These are phyloP conservation scores for Ascochyta pisi DNA, from an alignment of 2,329 filamentous ascomycete species.

Conservation along the genomic window DNA sequence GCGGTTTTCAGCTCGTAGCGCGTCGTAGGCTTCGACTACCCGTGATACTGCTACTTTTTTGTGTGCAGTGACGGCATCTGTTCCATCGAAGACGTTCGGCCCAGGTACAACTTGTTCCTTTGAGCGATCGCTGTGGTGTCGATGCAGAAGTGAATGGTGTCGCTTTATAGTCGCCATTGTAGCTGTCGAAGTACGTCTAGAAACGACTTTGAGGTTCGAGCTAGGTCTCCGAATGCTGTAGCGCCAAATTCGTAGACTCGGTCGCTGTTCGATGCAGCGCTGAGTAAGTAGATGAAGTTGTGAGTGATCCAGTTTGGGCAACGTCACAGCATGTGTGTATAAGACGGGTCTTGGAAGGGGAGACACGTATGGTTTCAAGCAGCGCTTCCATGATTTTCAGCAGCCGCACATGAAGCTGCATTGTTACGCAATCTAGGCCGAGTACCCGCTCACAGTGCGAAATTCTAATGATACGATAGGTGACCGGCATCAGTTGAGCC, in stretches of 20 bases:
- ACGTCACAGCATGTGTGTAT: slow-evolving; percentile 12
- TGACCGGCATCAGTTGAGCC: slow-evolving; percentile 16
- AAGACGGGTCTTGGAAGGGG: slow-evolving; percentile 2
- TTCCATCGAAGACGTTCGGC: slow-evolving; percentile 13
- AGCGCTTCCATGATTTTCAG: slow-evolving; percentile 13
- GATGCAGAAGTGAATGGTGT: slow-evolving; percentile 18
- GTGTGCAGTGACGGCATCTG: slow-evolving; percentile 11
- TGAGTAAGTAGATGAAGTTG: slow-evolving; percentile 18
- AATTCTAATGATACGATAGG: slow-evolving; percentile 14
- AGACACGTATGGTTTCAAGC: slow-evolving; percentile 15
- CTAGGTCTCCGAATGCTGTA: slow-evolving; percentile 15
- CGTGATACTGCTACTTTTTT: slow-evolving; percentile 17
- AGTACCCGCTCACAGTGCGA: slow-evolving; percentile 10
- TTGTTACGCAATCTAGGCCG: slow-evolving; percentile 19
- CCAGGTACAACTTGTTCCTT: slow-evolving; percentile 2
- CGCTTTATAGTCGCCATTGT: slow-evolving; percentile 18
- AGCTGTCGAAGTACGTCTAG: slow-evolving; percentile 9
- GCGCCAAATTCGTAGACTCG: slow-evolving; percentile 18
- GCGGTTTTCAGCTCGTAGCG: slow-evolving; percentile 11
- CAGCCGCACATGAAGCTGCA: slow-evolving; percentile 5
- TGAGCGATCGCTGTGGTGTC: slow-evolving; percentile 13
- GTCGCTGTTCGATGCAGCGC: slow-evolving; percentile 18
- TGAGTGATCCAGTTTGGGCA: slow-evolving; percentile 18
- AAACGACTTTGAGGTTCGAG: slow-evolving; percentile 7
- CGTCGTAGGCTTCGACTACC: slow-evolving; percentile 19